Conservation (phyloP, 805 yeast species). For the Nakazawaea ernobii region DNA sequence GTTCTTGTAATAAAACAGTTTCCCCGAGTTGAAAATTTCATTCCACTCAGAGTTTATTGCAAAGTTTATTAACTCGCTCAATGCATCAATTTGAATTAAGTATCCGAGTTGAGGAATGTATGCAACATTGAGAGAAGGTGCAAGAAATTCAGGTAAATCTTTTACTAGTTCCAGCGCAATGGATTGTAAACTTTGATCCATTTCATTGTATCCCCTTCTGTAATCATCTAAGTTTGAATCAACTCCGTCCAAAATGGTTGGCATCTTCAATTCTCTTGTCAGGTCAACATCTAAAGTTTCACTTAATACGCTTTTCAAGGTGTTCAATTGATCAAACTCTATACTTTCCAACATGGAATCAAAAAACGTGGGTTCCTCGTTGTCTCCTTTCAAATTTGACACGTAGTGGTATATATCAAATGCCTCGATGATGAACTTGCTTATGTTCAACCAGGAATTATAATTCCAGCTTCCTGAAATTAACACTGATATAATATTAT, state of each 20-base stretch:
- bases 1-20: constrained; percentile 32
- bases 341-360: constrained; percentile 5
- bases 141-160: constrained; percentile 3
- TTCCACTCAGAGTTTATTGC: constrained; percentile 22
- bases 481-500: constrained; percentile 16
- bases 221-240: constrained; percentile 23
- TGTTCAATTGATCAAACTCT: constrained; percentile 10
- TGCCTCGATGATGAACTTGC: constrained; percentile 18
- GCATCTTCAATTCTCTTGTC: constrained; percentile 22
- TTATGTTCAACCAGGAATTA: constrained; percentile 25
- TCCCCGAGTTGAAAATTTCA: constrained; percentile 31
- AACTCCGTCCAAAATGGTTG: constrained; percentile 25
- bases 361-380: background rate
- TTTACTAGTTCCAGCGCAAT: constrained; percentile 17
- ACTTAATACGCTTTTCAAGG: constrained; percentile 17
- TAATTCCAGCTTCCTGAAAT: constrained; percentile 21
- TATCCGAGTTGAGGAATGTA: constrained; percentile 44
- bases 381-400: background rate
- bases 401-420: constrained; percentile 15
- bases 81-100: constrained; percentile 23
- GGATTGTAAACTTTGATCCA: constrained; percentile 26
- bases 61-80: background rate
- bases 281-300: constrained; percentile 30
- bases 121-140: constrained; percentile 25
- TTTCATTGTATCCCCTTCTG: constrained; percentile 19